phyloP scores from a whole-genome alignment of 1,139 yeast genomes.

The Taphrina wiesneri region DNA sequence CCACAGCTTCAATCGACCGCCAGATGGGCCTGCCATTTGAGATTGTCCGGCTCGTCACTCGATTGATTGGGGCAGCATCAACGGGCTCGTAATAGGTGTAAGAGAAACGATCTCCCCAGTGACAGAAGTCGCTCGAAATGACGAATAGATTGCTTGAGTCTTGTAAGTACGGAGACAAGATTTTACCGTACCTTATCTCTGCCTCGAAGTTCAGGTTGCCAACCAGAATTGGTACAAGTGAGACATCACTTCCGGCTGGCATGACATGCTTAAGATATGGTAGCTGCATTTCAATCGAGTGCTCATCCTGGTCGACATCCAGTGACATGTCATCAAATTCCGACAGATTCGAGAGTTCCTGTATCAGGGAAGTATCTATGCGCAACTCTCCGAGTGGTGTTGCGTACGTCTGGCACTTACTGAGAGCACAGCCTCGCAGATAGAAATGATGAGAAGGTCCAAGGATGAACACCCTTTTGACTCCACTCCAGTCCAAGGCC shows the following conservation, averaged over 20 bases:
- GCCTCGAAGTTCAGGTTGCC: constrained; percentile 59
- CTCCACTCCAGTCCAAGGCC: constrained; percentile 62
- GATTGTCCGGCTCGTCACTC: constrained; percentile 17
- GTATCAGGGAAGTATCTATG: constrained; percentile 58
- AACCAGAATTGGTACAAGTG: constrained; percentile 76
- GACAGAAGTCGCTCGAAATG: constrained; percentile 90
- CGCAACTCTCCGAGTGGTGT: constrained; percentile 80
- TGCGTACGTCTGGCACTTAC: constrained; percentile 58
- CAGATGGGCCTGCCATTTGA: constrained; percentile 53
- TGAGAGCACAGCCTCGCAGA: constrained; percentile 61
- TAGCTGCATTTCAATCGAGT: constrained; percentile 91
- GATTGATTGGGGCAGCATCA: constrained; percentile 36
- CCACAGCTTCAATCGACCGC: constrained; percentile 71
- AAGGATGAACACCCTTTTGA: constrained; percentile 68
- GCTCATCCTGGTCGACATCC: constrained; percentile 78
- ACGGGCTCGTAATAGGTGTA: constrained; percentile 41
- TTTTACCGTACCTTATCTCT: constrained; percentile 53
- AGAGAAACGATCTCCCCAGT: constrained; percentile 57
- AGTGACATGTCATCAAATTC: constrained; percentile 60
- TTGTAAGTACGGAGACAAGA: constrained; percentile 57
- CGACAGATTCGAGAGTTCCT: constrained; percentile 47
- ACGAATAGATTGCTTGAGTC: constrained; percentile 68
- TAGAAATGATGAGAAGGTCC: constrained; percentile 97
- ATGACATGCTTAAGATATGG: constrained; percentile 65
- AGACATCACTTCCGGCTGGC: constrained; percentile 23